Conservation (phyloP, 2,329 filamentous ascomycete genomes). For the Rhytidhysteron rufulum region DNA sequence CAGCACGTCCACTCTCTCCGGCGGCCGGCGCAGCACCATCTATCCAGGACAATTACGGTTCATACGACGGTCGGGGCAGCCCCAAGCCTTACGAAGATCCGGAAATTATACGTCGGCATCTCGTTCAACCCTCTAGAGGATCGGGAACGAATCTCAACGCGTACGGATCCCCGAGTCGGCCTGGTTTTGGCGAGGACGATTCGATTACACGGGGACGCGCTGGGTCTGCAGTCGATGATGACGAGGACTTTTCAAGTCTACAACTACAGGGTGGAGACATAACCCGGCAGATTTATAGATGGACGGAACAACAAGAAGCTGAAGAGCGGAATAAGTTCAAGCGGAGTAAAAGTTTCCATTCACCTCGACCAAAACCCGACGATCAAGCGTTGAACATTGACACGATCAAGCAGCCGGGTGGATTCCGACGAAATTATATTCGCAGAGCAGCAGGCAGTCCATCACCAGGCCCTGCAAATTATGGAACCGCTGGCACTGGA, state of each 20-base stretch:
- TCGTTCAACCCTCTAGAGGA: conserved; percentile 64
- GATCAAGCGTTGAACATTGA: conserved; percentile 79
- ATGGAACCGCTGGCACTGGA: conserved; percentile 24
- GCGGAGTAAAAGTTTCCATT: conserved; percentile 84
- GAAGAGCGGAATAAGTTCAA: conserved; percentile 60
- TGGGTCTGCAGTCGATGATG: conserved; percentile 58
- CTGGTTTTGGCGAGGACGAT: conserved; percentile 20
- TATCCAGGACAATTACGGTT: conserved; percentile 74
- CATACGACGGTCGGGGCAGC: conserved; percentile 66
- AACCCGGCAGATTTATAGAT: conserved; percentile 91
- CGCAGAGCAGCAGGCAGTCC: conserved; percentile 69
- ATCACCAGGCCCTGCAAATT: conserved; percentile 44
- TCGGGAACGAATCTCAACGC: conserved; percentile 27
- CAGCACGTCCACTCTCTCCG: conserved; percentile 57
- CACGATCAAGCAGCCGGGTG: conserved; percentile 87
- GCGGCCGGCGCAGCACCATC: conserved; percentile 44
- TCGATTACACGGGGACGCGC: conserved; percentile 12
- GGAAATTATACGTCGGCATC: conserved; percentile 84
- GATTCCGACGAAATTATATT: conserved; percentile 87
- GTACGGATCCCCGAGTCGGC: conserved; percentile 34
- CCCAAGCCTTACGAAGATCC: conserved; percentile 75
- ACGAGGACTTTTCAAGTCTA: conserved; percentile 84
- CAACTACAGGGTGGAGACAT: conserved; percentile 91
- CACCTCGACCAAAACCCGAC: conserved; percentile 73
- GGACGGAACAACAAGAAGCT: conserved; percentile 83